Conservation (phyloP, 2,329 filamentous ascomycete genomes). For the Fusarium hainanense region DNA sequence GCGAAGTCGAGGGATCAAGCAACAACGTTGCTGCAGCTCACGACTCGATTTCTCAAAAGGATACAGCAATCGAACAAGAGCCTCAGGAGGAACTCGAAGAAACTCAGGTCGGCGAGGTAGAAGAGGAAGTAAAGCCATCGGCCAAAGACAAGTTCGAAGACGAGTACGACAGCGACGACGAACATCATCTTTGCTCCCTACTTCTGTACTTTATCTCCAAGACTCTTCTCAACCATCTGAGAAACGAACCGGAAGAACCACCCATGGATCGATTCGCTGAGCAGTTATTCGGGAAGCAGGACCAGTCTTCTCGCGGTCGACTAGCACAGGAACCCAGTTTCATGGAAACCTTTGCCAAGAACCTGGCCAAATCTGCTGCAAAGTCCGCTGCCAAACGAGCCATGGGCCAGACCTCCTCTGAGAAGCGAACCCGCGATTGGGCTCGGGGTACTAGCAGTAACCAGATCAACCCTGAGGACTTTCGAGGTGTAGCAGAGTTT, state of each 20-base stretch:
- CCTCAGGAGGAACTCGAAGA: background rate
- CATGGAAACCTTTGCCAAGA: slow-evolving; percentile 41
- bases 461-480: slow-evolving; percentile 40
- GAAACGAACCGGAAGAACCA: background rate
- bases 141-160: background rate
- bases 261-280: slow-evolving; percentile 43
- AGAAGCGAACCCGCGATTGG: slow-evolving; percentile 24
- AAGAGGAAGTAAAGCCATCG: slow-evolving; percentile 6
- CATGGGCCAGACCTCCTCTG: slow-evolving; percentile 29
- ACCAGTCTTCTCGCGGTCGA: slow-evolving; percentile 19
- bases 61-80: slow-evolving; percentile 12
- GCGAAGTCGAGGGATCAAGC: slow-evolving; percentile 28
- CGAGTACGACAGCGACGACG: slow-evolving; percentile 37
- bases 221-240: slow-evolving; percentile 29
- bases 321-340: slow-evolving; percentile 35
- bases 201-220: slow-evolving; percentile 40
- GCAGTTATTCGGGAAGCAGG: slow-evolving; percentile 39
- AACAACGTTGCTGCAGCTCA: slow-evolving; percentile 33
- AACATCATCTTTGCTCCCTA: slow-evolving; percentile 34
- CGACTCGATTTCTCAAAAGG: slow-evolving; percentile 16
- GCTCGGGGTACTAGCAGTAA: slow-evolving; percentile 10
- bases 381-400: slow-evolving; percentile 42
- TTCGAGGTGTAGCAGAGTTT: slow-evolving; percentile 38
- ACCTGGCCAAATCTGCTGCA: slow-evolving; percentile 41
- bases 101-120: background rate